Base-by-base conservation (phyloP, 768 basidiomycete species). In the Termitomyces sp. region DNA sequence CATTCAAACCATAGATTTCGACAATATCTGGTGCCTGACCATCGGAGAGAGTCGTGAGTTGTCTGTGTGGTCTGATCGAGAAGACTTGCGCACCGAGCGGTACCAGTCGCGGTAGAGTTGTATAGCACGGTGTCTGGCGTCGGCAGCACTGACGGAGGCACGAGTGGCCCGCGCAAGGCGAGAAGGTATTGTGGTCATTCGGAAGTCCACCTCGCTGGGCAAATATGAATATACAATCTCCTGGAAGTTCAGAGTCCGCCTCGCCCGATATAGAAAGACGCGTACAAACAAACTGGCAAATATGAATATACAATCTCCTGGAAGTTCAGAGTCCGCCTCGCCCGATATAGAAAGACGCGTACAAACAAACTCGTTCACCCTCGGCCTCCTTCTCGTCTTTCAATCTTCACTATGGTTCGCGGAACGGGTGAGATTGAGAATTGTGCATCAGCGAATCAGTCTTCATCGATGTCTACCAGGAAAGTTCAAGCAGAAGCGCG, bases 21-120 rank as follows among this genome's bases (percentile, higher is more conserved):
- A 87, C 81, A 64, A 98, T 87, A 71, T 95, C 91, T 7, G 96
- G 96, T n/a, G 94, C 94, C 89, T 98, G 64, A 31, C 37, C 51
- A 42, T 57, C 44, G 46, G 53, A 55, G 45, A 44, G 51, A 55
- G 49, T 56, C 43, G 57, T 55, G 31, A 50, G 28, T 46, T 57
- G 45, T 23, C 23, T 47, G 53, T 37, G 37, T 42, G 9, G 31
- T 17, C 31, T 56, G n/a, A 31, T 33, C 51, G 15, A 51, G 26
- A 19, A 17, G 50, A 48, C 30, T 23, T 42, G 82, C 91, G 64
- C 66, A 97, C 96, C 46, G 86, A 80, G 60, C 97, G 87, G 68
- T 94, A 89, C 96, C 96, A 99, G 69, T 85, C 87, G 57, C 95
- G 79, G 77, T 98, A 99, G 12, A 97, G 80, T 46, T 87, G 77